These are phyloP conservation scores for Ophiostoma piceae DNA, from an alignment of 2,329 filamentous ascomycete species.

Conservation along the genomic window DNA sequence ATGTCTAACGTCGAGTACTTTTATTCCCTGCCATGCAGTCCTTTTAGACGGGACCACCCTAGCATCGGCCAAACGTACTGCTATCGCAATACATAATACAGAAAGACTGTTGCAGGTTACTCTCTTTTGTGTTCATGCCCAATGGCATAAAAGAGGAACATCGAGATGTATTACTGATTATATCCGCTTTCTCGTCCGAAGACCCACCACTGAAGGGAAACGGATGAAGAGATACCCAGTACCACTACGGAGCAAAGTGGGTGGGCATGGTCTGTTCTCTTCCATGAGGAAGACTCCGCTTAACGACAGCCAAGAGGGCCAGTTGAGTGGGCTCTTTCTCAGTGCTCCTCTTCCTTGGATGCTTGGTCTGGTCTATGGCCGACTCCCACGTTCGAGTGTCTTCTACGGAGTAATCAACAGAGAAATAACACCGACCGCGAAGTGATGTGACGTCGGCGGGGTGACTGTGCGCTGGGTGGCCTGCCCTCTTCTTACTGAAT, in stretches of 20 bases:
- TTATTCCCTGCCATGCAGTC: conserved; percentile 1
- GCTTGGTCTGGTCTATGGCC: background rate
- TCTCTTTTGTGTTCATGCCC: background rate
- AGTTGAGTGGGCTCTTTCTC: background rate
- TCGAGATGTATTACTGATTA: conserved; percentile 1
- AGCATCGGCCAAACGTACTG: background rate
- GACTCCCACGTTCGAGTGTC: background rate
- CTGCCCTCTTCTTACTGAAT: background rate
- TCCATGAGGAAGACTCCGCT: background rate
- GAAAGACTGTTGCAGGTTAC: background rate
- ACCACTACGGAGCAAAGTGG: background rate
- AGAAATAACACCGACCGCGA: background rate
- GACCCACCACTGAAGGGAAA: background rate
- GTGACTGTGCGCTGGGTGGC: background rate
- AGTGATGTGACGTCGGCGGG: conserved; percentile 6
- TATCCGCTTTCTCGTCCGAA: background rate
- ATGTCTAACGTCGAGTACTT: background rate
- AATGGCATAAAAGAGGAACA: background rate
- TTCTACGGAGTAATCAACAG: conserved; percentile 4
- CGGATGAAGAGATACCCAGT: background rate
- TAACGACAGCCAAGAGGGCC: conserved; percentile 4
- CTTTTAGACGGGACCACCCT: conserved; percentile 9
- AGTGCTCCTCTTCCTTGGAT: background rate
- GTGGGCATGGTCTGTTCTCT: background rate
- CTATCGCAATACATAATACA: background rate